Conservation (phyloP, 2,329 filamentous ascomycete genomes). For the Lasiodiplodia sp. region DNA sequence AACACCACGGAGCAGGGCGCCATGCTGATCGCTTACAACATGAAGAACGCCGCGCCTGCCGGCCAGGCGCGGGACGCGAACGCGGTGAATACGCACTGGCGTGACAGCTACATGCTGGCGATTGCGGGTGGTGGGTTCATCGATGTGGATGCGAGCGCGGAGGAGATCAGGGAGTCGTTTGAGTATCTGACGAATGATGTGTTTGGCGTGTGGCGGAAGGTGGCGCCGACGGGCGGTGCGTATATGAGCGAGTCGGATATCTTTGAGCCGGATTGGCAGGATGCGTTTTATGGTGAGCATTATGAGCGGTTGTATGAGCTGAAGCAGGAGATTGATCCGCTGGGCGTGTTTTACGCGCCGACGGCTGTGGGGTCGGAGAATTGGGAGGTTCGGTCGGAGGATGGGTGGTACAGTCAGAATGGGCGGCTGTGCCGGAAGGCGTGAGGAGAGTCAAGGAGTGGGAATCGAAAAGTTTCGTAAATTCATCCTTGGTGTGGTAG, state of each 20-base stretch:
- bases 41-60: neutral
- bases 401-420: slow-evolving; percentile 31
- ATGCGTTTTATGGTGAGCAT: slow-evolving; percentile 38
- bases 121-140: no score
- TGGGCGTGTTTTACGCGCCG: slow-evolving; percentile 35
- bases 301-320: slow-evolving; percentile 34
- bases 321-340: slow-evolving; percentile 38
- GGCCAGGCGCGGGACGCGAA: slow-evolving; percentile 29
- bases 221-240: slow-evolving; percentile 33
- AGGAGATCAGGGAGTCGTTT: neutral
- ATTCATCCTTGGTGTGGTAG: no score
- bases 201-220: neutral
- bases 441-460: neutral
- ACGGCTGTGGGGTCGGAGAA: slow-evolving; percentile 39
- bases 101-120: slow-evolving; percentile 29
- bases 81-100: slow-evolving; percentile 38
- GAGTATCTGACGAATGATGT: neutral
- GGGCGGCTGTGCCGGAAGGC: slow-evolving; percentile 31
- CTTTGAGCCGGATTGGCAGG: slow-evolving; percentile 37
- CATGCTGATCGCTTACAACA: slow-evolving; percentile 21
- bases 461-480: no score
- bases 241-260: slow-evolving; percentile 43
- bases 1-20: neutral
- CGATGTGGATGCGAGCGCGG: no score
- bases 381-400: slow-evolving; percentile 35